phyloP scores from a whole-genome alignment of 106 monocot species.

The Vanilla planifolia region DNA sequence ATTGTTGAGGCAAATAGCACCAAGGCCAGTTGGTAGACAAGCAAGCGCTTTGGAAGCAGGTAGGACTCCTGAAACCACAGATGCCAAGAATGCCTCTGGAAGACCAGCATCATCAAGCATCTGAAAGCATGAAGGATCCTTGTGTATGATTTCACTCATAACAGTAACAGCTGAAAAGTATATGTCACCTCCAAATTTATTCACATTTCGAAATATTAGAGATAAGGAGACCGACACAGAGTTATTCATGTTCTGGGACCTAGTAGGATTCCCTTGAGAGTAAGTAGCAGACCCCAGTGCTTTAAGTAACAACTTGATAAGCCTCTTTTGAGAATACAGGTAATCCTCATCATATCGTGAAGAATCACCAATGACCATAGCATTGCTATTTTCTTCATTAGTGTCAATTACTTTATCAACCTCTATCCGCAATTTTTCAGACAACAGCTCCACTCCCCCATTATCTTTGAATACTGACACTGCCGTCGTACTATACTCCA shows the following conservation, averaged over 20 bases:
- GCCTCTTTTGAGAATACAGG: constrained; percentile 72
- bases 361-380: constrained; percentile 45
- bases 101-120: constrained; percentile 66
- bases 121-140: constrained; percentile 89
- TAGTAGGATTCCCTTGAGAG: constrained; percentile 81
- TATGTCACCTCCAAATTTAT: constrained; percentile 88
- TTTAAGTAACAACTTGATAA: constrained; percentile 88
- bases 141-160: constrained; percentile 99
- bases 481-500: constrained; percentile 93
- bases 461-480: constrained; percentile 93
- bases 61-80: constrained; percentile 65
- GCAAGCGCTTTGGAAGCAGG: constrained; percentile 92
- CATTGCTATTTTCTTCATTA: constrained; percentile 30
- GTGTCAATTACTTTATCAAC: constrained; percentile 62
- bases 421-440: constrained; percentile 78
- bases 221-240: constrained; percentile 62
- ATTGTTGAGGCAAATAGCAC: constrained; percentile 89
- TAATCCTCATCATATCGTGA: constrained; percentile 56
- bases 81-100: constrained; percentile 81
- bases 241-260: constrained; percentile 55
- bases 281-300: constrained; percentile 89
- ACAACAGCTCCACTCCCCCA: constrained; percentile 80
- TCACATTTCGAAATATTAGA: constrained; percentile 70
- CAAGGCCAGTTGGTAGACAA: constrained; percentile 93
- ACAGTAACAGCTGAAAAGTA: constrained; percentile 97